Conservation (phyloP, 2,329 filamentous ascomycete genomes). For the Colletotrichum musae region DNA sequence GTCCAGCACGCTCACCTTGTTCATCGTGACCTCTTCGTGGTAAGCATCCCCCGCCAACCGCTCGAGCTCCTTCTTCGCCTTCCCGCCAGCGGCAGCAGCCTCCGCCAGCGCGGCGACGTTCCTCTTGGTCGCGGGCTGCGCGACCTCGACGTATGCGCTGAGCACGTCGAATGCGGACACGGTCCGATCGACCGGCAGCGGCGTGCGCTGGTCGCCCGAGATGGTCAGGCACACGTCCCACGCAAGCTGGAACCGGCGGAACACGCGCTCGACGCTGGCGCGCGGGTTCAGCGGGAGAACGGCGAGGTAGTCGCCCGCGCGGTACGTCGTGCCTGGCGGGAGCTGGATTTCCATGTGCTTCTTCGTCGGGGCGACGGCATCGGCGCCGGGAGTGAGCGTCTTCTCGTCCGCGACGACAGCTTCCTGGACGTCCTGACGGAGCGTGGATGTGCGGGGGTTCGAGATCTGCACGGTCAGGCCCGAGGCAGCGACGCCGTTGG, state of each 20-base stretch:
- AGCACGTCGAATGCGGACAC: conserved; percentile 76
- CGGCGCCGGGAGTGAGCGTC: conserved; percentile 57
- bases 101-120: conserved; percentile 45
- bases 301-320: conserved; percentile 82
- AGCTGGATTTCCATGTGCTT: conserved; percentile 77
- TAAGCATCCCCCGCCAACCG: conserved; percentile 56
- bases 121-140: conserved; percentile 80
- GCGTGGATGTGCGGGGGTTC: conserved; percentile 67
- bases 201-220: conserved; percentile 63
- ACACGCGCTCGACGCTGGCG: conserved; percentile 72
- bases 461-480: conserved; percentile 65
- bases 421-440: conserved; percentile 73
- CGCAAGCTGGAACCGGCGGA: conserved; percentile 75
- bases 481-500: conserved; percentile 37
- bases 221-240: conserved; percentile 79
- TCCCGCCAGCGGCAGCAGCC: conserved; percentile 50
- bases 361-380: conserved; percentile 71
- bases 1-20: conserved; percentile 71
- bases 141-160: conserved; percentile 80
- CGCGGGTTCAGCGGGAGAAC: conserved; percentile 80
- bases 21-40: conserved; percentile 57
- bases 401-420: conserved; percentile 69
- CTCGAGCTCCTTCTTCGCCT: conserved; percentile 50
- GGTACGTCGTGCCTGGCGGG: conserved; percentile 76
- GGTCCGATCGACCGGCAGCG: conserved; percentile 68